Evolutionary conservation across 2,329 filamentous ascomycete species (phyloP).

Genomic region (Paramyrothecium roridum): DNA sequence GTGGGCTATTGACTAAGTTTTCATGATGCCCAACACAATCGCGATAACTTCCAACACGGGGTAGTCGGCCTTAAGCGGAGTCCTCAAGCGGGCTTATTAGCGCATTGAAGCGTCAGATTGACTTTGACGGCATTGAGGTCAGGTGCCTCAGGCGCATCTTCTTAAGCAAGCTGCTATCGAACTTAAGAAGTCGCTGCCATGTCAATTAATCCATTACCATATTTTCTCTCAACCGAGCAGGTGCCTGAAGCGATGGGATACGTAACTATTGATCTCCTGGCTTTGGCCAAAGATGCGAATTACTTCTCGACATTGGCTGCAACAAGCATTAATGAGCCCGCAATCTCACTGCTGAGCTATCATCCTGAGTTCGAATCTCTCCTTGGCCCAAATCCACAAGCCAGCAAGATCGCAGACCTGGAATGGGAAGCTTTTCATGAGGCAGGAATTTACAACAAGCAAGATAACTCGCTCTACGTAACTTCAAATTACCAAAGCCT

Average conservation of each 20-base stretch:
- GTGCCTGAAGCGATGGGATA: neutral
- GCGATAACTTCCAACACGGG: too few species aligned
- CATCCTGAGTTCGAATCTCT: neutral
- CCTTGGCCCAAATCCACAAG: neutral
- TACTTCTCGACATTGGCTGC: neutral
- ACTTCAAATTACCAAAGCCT: conserved; percentile 30
- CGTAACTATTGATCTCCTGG: neutral
- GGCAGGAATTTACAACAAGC: neutral
- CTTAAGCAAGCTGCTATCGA: too few species aligned
- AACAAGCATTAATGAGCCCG: neutral
- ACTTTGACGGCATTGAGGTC: too few species aligned
- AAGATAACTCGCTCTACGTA: conserved; percentile 10
- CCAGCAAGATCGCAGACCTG: conserved; percentile 9
- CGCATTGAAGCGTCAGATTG: too few species aligned
- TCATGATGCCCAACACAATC: too few species aligned
- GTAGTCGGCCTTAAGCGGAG: too few species aligned
- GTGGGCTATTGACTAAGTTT: too few species aligned
- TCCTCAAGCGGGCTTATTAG: too few species aligned
- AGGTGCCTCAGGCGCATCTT: too few species aligned
- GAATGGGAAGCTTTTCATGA: neutral
- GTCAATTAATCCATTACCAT: too few species aligned
- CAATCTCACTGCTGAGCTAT: neutral
- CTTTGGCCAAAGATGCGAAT: neutral
- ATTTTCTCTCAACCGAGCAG: too few species aligned
- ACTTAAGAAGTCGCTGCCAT: too few species aligned